Conservation (phyloP, 441 rosid genomes). For the Aquilaria agallochum region DNA sequence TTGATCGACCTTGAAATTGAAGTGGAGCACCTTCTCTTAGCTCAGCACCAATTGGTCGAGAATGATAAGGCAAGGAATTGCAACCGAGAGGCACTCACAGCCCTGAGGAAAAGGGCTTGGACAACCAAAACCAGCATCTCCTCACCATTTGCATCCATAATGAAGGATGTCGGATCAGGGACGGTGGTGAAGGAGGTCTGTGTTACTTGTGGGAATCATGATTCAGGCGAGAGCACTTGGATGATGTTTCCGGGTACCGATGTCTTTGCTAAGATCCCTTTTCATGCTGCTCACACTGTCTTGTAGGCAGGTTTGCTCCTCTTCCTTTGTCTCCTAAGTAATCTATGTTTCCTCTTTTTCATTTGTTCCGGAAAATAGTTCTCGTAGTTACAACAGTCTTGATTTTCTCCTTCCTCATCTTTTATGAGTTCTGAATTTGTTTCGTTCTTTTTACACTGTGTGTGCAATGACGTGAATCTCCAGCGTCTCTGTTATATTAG, state of each 20-base stretch:
- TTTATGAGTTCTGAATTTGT: too few species aligned
- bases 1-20: constrained; percentile 62
- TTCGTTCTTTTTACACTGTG: too few species aligned
- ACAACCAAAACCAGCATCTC: constrained; percentile 69
- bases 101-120: constrained; percentile 66
- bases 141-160: constrained; percentile 61
- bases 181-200: constrained; percentile 78
- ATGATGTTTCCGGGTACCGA: constrained; percentile 79
- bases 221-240: constrained; percentile 66
- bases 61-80: constrained; percentile 74
- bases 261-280: constrained; percentile 58
- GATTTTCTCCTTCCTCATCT: too few species aligned
- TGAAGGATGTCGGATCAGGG: constrained; percentile 56
- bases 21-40: constrained; percentile 65
- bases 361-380: too few species aligned
- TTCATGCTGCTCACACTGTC: constrained; percentile 76
- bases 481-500: too few species aligned
- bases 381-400: too few species aligned
- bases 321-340: too few species aligned
- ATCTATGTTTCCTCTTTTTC: too few species aligned
- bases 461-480: too few species aligned
- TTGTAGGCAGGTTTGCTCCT: constrained; percentile 58
- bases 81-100: constrained; percentile 78
- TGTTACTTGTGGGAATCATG: constrained; percentile 67
- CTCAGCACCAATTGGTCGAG: constrained; percentile 63